A percentile compares a stretch with the other conserved stretches of the same genome.
phyloP scores from a whole-genome alignment of 2,329 filamentous ascomycete genomes.

The Delphinella strobiligena region DNA sequence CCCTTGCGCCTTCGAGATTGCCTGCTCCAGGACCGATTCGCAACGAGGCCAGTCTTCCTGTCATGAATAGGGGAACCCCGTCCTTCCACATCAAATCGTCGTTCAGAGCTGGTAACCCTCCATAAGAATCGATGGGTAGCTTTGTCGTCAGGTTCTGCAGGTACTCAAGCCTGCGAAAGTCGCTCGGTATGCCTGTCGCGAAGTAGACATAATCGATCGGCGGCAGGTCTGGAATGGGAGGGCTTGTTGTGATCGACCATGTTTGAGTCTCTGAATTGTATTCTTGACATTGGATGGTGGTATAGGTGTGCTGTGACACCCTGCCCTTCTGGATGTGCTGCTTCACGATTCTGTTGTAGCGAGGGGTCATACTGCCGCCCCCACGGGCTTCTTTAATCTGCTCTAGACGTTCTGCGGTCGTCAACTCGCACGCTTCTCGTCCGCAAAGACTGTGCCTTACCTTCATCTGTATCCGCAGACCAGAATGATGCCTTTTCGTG shows the following conservation, averaged over 20 bases:
- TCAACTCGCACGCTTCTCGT: too few species aligned
- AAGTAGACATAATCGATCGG: conserved; percentile 59
- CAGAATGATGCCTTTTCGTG: conserved; percentile 66
- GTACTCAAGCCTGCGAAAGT: conserved; percentile 49
- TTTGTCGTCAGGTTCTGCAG: conserved; percentile 47
- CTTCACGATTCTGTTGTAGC: conserved; percentile 55
- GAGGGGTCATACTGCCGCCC: conserved; percentile 65
- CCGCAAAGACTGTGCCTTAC: too few species aligned
- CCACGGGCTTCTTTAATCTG: conserved; percentile 56
- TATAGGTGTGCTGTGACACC: conserved; percentile 46
- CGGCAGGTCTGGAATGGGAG: conserved; percentile 38
- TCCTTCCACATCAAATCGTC: conserved; percentile 66
- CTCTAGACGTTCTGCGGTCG: conserved; percentile 48
- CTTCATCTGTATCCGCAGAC: conserved; percentile 58
- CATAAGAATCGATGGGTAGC: conserved; percentile 49
- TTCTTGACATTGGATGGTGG: conserved; percentile 38
- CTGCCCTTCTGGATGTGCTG: conserved; percentile 41
- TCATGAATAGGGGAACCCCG: conserved; percentile 61
- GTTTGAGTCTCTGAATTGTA: conserved; percentile 24
- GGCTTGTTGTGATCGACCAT: conserved; percentile 43
- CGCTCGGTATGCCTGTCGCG: conserved; percentile 58
- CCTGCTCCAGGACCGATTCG: conserved; percentile 59
- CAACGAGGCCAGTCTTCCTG: conserved; percentile 55
- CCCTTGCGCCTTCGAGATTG: conserved; percentile 61
- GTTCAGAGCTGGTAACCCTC: conserved; percentile 60